These are phyloP conservation scores for Lagerstroemia fauriei DNA, from an alignment of 441 rosid species.

Conservation along the genomic window DNA sequence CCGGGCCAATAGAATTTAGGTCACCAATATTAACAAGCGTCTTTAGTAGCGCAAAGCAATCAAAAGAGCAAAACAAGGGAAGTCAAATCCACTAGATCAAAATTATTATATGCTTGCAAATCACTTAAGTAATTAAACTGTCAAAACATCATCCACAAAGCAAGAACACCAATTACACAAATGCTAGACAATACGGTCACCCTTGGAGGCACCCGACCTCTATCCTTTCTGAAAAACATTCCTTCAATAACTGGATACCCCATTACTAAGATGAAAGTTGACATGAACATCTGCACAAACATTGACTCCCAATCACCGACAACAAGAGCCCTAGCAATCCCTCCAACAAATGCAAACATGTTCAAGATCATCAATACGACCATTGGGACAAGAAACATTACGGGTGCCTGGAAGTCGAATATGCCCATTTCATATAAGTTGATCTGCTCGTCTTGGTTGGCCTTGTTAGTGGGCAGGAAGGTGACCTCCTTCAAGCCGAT, in stretches of 20 bases:
- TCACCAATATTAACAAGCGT: no score
- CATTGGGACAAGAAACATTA: conserved; percentile 39
- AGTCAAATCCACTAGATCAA: no score
- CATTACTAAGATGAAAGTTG: conserved; percentile 33
- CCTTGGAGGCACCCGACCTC: conserved; percentile 35
- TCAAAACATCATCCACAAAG: conserved; percentile 16
- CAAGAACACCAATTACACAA: conserved; percentile 21
- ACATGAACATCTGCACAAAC: conserved; percentile 34
- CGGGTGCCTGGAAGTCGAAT: conserved; percentile 40
- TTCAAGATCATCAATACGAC: conserved; percentile 35
- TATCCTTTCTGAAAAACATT: conserved; percentile 44
- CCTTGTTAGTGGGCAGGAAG: conserved; percentile 46
- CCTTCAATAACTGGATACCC: conserved; percentile 45
- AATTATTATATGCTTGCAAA: background rate
- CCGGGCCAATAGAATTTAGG: no score
- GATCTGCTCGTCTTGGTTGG: conserved; percentile 23
- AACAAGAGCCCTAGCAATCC: conserved; percentile 22
- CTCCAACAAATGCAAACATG: conserved; percentile 27
- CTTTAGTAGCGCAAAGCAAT: no score
- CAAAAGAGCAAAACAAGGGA: no score
- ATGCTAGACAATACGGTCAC: conserved; percentile 29
- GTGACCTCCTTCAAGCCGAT: conserved; percentile 38
- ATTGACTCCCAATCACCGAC: conserved; percentile 27
- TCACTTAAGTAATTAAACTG: background rate
- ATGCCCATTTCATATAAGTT: conserved; percentile 37